Percentiles rank a stretch among this genome's conserved stretches.
Evolutionary conservation across 768 basidiomycete genomes (phyloP).

Genomic region (Mycena vulgaris): DNA sequence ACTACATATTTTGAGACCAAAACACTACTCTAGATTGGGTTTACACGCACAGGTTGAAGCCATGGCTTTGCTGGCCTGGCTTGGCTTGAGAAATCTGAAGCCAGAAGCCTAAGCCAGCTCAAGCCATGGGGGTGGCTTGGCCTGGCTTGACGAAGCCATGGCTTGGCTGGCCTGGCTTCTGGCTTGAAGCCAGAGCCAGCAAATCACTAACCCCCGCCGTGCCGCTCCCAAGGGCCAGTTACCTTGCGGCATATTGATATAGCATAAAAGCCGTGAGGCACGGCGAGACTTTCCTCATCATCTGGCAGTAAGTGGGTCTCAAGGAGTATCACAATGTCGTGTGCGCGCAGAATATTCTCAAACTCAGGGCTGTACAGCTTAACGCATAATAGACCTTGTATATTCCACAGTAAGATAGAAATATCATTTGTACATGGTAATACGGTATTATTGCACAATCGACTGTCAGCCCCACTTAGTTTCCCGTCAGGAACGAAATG

Average conservation of each 20-base stretch:
- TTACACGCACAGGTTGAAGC: too few relatives aligned
- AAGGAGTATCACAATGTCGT: slow-evolving; percentile 9
- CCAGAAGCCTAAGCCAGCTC: too few relatives aligned
- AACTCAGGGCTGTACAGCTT: slow-evolving; percentile 30
- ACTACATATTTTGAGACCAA: too few relatives aligned
- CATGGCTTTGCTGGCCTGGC: too few relatives aligned
- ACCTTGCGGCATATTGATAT: slow-evolving; percentile 10
- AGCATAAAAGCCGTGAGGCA: slow-evolving; percentile 17
- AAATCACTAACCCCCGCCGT: too few relatives aligned
- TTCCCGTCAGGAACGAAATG: slow-evolving; percentile 14
- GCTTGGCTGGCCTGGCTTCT: too few relatives aligned
- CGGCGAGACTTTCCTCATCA: slow-evolving; percentile 13
- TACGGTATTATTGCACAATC: slow-evolving; percentile 9
- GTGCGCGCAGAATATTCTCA: neutral
- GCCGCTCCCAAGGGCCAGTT: neutral
- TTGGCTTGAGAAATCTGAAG: too few relatives aligned
- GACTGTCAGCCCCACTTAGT: slow-evolving; percentile 23
- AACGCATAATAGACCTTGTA: slow-evolving; percentile 14
- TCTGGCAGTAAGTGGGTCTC: slow-evolving; percentile 15
- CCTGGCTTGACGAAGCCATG: too few relatives aligned
- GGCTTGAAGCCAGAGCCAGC: too few relatives aligned
- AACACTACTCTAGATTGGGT: too few relatives aligned
- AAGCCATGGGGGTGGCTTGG: too few relatives aligned
- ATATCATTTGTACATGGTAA: neutral
- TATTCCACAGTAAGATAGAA: slow-evolving; percentile 16